Conservation (phyloP, 495 filamentous ascomycete species). For the Aspergillus saccharolyticus region DNA sequence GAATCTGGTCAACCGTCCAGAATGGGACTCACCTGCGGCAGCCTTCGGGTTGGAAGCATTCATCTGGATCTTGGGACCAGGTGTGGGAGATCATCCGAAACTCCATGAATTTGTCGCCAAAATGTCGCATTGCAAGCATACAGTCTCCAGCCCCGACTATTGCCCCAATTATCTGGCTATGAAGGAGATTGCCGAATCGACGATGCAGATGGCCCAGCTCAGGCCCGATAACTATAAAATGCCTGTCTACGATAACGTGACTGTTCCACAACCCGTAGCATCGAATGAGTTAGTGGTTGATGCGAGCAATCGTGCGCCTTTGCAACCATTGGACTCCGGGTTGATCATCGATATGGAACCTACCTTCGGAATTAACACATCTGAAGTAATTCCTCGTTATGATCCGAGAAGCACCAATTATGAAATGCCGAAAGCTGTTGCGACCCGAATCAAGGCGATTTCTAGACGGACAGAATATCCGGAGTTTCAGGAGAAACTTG, state of each 20-base stretch:
- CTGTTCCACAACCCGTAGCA: conserved; percentile 29
- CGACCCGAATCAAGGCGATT: conserved; percentile 28
- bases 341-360: conserved; percentile 63
- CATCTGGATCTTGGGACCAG: conserved; percentile 74
- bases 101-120: conserved; percentile 64
- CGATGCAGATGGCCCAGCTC: conserved; percentile 62
- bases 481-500: conserved; percentile 28
- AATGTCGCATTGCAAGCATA: conserved; percentile 58
- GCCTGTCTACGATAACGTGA: conserved; percentile 53
- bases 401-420: conserved; percentile 39
- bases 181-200: conserved; percentile 53
- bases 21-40: conserved; percentile 64
- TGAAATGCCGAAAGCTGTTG: conserved; percentile 43
- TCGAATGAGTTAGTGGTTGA: conserved; percentile 7
- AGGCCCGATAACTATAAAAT: conserved; percentile 64
- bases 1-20: conserved; percentile 58
- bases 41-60: conserved; percentile 63
- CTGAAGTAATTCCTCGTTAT: conserved; percentile 46
- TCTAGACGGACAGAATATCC: conserved; percentile 23
- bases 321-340: conserved; percentile 42
- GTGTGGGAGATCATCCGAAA: conserved; percentile 54
- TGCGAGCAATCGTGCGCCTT: conserved; percentile 15
- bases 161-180: conserved; percentile 70
- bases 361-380: conserved; percentile 46
- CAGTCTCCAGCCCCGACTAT: conserved; percentile 65